Conservation (phyloP, 495 filamentous ascomycete genomes). For the Acidomyces sp. region DNA sequence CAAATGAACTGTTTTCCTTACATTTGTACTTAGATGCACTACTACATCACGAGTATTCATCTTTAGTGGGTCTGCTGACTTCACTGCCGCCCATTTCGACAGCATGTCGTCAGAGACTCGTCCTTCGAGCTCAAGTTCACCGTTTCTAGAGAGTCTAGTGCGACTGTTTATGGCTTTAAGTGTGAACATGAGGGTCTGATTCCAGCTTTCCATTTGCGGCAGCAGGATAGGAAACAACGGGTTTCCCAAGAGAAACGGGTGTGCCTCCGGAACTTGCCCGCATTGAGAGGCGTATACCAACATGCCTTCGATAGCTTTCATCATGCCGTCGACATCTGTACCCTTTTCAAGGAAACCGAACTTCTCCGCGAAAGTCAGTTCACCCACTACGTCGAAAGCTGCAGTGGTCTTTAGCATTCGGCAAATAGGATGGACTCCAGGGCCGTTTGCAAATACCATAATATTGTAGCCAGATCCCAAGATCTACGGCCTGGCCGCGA, state of each 20-base stretch:
- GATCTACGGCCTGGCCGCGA: slow-evolving; percentile 24
- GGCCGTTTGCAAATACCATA: slow-evolving; percentile 17
- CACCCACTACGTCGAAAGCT: slow-evolving; percentile 34
- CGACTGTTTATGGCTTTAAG: slow-evolving; percentile 18
- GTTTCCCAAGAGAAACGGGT: slow-evolving; percentile 25
- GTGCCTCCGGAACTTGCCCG: slow-evolving; percentile 29
- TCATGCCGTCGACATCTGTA: slow-evolving; percentile 17
- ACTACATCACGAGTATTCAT: slow-evolving; percentile 24
- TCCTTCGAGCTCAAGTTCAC: slow-evolving; percentile 18
- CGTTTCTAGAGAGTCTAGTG: slow-evolving; percentile 27
- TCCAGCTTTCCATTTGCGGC: slow-evolving; percentile 29
- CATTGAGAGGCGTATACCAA: slow-evolving; percentile 23
- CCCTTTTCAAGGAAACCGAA: slow-evolving; percentile 18
- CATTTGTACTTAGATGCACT: slow-evolving; percentile 24
- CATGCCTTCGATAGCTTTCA: slow-evolving; percentile 21
- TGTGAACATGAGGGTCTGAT: slow-evolving; percentile 26
- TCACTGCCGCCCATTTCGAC: slow-evolving; percentile 23
- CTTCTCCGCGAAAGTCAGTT: slow-evolving; percentile 21
- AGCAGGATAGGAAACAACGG: slow-evolving; percentile 29
- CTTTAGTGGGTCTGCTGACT: slow-evolving; percentile 22
- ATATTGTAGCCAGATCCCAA: slow-evolving; percentile 36
- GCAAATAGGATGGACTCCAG: neutral
- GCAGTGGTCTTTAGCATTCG: neutral
- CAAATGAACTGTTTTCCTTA: no score
- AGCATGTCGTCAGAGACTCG: slow-evolving; percentile 24